These are phyloP conservation scores for Talaromyces pinophilus DNA, from an alignment of 2,329 filamentous ascomycete genomes.

Conservation along the genomic window DNA sequence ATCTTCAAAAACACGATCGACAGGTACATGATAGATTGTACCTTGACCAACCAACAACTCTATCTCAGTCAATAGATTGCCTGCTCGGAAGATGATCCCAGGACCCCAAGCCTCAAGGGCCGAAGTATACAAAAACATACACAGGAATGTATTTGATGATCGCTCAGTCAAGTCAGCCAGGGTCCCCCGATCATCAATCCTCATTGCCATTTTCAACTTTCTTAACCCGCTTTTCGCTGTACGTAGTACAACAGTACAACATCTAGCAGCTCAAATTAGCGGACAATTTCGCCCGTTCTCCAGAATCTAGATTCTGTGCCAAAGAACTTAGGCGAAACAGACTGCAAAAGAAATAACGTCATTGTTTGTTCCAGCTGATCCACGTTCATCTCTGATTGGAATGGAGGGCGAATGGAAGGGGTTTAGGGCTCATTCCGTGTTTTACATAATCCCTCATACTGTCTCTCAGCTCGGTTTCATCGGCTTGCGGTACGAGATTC, in stretches of 20 bases:
- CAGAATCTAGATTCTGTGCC: constrained; percentile 2
- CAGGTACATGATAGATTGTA: constrained; percentile 17
- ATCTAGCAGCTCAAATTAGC: neutral
- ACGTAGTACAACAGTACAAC: neutral
- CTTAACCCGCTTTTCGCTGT: constrained; percentile 1
- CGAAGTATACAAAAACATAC: neutral
- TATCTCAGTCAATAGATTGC: neutral
- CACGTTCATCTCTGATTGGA: constrained; percentile 4
- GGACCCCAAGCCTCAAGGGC: neutral
- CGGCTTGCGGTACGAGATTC: neutral
- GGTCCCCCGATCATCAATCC: neutral
- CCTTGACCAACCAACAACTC: neutral
- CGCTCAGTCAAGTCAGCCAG: neutral
- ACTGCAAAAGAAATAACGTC: neutral
- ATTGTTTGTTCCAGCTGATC: constrained; percentile 12
- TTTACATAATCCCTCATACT: constrained; percentile 4
- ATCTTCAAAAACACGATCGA: constrained; percentile 13
- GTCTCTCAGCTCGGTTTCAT: neutral
- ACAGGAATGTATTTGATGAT: neutral
- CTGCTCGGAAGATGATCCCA: neutral
- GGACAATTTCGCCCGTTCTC: neutral
- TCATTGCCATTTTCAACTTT: neutral
- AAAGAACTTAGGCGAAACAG: neutral
- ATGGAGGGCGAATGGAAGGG: neutral
- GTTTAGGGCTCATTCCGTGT: neutral